Percentiles rank a stretch among this genome's conserved stretches.
These are phyloP conservation scores for Vaccinium myrtillus DNA, from an alignment of 148 eudicot genomes.

Conservation along the genomic window DNA sequence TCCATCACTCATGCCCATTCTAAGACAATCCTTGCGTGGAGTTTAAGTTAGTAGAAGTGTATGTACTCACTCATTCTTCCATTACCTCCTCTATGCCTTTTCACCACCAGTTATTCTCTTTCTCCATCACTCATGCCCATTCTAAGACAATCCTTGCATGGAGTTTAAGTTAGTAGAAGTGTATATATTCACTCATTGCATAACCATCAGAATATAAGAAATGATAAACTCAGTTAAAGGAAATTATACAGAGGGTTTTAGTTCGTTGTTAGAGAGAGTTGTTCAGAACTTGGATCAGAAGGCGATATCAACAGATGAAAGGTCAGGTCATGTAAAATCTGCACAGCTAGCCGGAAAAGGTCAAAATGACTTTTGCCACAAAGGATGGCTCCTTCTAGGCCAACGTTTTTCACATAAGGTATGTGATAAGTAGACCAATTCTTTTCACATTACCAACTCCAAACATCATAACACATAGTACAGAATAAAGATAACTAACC, in stretches of 20 bases:
- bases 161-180: neutral
- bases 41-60: neutral
- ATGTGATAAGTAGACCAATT: neutral
- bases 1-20: no score
- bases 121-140: no score
- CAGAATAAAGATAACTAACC: constrained; percentile 44
- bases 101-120: no score
- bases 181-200: neutral
- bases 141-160: neutral
- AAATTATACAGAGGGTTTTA: neutral
- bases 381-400: neutral
- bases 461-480: neutral
- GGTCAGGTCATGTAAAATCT: neutral
- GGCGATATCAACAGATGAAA: neutral
- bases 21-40: neutral
- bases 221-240: neutral
- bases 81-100: neutral
- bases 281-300: neutral
- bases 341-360: neutral
- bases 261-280: neutral
- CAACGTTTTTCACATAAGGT: neutral
- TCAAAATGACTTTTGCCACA: neutral
- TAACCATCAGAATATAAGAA: neutral
- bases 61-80: no score
- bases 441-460: neutral